Base-by-base conservation (phyloP, 1,284 basidiomycete species). In the Puccinia triticina region DNA sequence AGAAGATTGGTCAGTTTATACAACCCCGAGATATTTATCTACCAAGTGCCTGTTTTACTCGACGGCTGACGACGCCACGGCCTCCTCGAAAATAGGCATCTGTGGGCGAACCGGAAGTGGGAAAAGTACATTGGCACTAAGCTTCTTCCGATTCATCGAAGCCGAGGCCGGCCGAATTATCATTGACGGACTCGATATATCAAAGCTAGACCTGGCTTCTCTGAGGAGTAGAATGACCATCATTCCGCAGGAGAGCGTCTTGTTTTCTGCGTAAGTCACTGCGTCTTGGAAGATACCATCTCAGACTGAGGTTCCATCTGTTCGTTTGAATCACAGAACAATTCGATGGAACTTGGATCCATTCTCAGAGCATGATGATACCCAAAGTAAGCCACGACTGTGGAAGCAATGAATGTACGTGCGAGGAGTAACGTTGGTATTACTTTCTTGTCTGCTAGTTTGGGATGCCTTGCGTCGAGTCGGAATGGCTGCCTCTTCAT, bases 101-200 rank as follows among this genome's bases (percentile, higher is more conserved):
- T 79, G 77, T 74, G 78, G 78, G 23, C 67, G 78, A 5, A 97
- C 95, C 0, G 96, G 96, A 23, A 88, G 88, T 34, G 94, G 94
- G 69, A 95, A 96, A 88, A 93, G 92, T 82, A 97, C 95, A 0
- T 90, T 98, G 23, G 95, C 95, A 0, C 89, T 97, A 37, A 93
- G 93, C 29, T 95, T 98, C 89, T 98, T 98, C 92, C 91, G 97
- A 76, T 87, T 87, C 83, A 84, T 87, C 66, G 87, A 87, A 74
- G 86, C 86, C n/a, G 86, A 87, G 83, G 80, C 83, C 32, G 87
- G 87, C 8, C 80, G 84, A 34, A 98, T 99, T 82, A 81, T 92
- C 29, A 91, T 99, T 73, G 96, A 98, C 87, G 93, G 90, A n/a
- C 85, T 96, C 34, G 93, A 97, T 85, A 95, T 95, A 80, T 89